Conservation (phyloP, 192 early-diverging fungal species). For the Entophlyctis luteolus region DNA sequence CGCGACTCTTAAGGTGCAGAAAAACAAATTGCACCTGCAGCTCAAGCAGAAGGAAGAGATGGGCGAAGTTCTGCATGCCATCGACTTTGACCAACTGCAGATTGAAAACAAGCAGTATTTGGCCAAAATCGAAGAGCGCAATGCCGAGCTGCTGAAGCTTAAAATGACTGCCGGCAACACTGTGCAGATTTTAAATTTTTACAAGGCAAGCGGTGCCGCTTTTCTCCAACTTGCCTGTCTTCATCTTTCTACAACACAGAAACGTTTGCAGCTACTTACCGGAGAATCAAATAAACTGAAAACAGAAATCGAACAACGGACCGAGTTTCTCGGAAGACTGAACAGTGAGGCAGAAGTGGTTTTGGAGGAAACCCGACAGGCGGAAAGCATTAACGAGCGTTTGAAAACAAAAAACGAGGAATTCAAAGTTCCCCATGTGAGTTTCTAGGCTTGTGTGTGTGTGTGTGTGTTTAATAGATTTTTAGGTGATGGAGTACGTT, state of each 20-base stretch:
- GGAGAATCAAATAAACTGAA: constrained; percentile 40
- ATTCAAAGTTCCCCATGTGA: constrained; percentile 50
- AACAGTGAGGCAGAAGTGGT: constrained; percentile 41
- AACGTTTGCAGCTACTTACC: constrained; percentile 46
- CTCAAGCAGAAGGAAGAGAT: constrained; percentile 68
- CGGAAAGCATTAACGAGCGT: constrained; percentile 28
- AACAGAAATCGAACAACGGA: constrained; percentile 43
- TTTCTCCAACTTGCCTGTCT: neutral
- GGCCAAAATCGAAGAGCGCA: constrained; percentile 61
- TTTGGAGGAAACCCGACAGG: constrained; percentile 37
- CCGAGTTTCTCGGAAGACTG: constrained; percentile 48
- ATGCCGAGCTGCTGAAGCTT: constrained; percentile 56
- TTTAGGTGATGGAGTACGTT: constrained; percentile 56
- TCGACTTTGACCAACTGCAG: constrained; percentile 65
- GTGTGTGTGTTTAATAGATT: neutral
- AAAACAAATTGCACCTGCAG: constrained; percentile 60
- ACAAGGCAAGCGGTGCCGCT: constrained; percentile 41
- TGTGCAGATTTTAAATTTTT: constrained; percentile 54
- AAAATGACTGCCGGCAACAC: constrained; percentile 64
- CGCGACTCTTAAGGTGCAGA: constrained; percentile 55
- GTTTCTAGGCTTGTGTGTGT: neutral
- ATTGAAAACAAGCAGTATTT: constrained; percentile 66
- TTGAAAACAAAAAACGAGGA: constrained; percentile 46
- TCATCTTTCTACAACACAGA: constrained; percentile 25
- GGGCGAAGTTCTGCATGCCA: constrained; percentile 64